phyloP scores from a whole-genome alignment of 176 grass and related monocot genomes.

The Triticum urartu region DNA sequence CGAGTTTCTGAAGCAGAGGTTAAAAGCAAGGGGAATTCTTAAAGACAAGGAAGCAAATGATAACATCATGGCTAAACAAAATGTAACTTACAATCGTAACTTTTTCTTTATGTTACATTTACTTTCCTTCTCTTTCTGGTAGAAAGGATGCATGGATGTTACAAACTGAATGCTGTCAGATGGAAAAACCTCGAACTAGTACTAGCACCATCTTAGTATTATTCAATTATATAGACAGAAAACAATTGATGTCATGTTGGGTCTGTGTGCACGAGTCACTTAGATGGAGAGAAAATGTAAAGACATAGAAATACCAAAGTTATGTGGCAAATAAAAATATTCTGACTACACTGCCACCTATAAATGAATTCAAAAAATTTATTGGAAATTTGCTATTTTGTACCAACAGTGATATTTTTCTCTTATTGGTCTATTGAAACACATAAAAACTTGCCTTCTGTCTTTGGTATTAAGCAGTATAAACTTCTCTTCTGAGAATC shows the following conservation, averaged over 20 bases:
- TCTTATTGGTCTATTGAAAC: neutral
- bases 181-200: constrained; percentile 4
- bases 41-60: constrained; percentile 60
- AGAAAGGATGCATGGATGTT: neutral
- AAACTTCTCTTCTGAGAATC: constrained; percentile 2
- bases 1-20: constrained; percentile 76
- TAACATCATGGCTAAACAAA: constrained; percentile 28
- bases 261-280: neutral
- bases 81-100: constrained; percentile 46
- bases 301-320: constrained; percentile 3
- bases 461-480: neutral
- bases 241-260: constrained; percentile 17
- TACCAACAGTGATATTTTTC: neutral
- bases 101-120: constrained; percentile 1
- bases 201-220: constrained; percentile 9
- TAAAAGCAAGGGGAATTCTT: constrained; percentile 87
- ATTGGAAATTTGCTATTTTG: neutral
- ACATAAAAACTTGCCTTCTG: neutral
- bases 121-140: neutral
- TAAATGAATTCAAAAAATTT: neutral
- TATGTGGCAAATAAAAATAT: neutral
- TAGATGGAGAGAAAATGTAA: constrained; percentile 1
- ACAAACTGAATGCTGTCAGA: constrained; percentile 15
- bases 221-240: constrained; percentile 2
- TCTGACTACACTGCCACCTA: neutral